A percentile compares a stretch with the other conserved stretches of the same genome.
Conservation (phyloP, 805 yeast species). For the Pichia nakasei region DNA sequence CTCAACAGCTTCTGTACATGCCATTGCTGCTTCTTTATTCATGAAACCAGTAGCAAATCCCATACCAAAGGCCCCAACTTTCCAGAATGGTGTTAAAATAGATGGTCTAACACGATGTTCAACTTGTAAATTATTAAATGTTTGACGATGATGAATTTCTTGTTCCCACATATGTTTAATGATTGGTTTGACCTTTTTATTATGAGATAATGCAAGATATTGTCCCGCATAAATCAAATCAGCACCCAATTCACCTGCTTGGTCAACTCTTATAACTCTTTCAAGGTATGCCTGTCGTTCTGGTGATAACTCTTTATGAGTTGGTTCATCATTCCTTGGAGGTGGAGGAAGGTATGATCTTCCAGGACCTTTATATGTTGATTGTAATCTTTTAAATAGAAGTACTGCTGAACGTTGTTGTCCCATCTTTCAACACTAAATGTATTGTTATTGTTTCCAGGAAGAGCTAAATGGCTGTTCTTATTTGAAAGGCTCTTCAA, state of each 20-base stretch:
- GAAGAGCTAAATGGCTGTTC: too few relatives aligned
- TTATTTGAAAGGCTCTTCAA: too few relatives aligned
- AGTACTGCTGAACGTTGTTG: background rate
- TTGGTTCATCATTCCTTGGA: constrained; percentile 12
- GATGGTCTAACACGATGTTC: constrained; percentile 85
- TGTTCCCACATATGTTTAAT: constrained; percentile 98
- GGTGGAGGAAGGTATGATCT: constrained; percentile 4
- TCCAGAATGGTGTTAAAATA: constrained; percentile 87
- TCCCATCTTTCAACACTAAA: too few relatives aligned
- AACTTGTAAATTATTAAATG: constrained; percentile 72
- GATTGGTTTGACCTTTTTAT: constrained; percentile 70
- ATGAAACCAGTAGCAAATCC: constrained; percentile 82
- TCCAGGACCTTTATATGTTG: constrained; percentile 10
- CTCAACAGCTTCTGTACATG: constrained; percentile 97
- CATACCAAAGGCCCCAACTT: constrained; percentile 75
- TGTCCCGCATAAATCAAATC: constrained; percentile 90
- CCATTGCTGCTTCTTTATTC: constrained; percentile 97
- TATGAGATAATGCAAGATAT: constrained; percentile 58
- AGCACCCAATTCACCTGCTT: constrained; percentile 97
- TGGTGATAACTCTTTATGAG: constrained; percentile 22
- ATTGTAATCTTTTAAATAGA: constrained; percentile 9
- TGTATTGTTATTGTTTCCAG: too few relatives aligned
- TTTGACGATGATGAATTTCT: constrained; percentile 81
- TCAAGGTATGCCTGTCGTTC: constrained; percentile 69
- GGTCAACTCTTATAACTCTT: constrained; percentile 81